Percentiles rank a stretch among this genome's conserved stretches.
phyloP scores from a whole-genome alignment of 2,329 filamentous ascomycete species.

The Kalmusia sp. region DNA sequence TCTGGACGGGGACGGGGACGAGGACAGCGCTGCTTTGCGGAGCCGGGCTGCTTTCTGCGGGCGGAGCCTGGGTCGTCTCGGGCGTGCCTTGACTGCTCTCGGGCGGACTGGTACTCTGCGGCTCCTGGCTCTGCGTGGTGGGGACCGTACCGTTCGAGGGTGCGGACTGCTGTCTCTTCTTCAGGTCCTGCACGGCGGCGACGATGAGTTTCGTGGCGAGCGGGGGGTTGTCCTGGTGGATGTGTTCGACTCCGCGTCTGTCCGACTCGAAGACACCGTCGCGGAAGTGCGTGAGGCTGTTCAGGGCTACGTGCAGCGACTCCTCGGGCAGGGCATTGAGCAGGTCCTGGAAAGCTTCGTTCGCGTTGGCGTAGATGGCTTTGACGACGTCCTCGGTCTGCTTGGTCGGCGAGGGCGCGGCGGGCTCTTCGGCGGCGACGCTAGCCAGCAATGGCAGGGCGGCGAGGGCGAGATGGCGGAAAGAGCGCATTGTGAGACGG shows the following conservation, averaged over 20 bases:
- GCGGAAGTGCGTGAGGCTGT: constrained; percentile 68
- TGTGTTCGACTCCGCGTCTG: constrained; percentile 66
- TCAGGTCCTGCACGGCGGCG: constrained; percentile 63
- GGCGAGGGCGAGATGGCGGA: constrained; percentile 36
- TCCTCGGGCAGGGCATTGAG: constrained; percentile 64
- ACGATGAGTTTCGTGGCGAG: constrained; percentile 69
- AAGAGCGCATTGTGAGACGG: constrained; percentile 37
- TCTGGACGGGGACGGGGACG: constrained; percentile 48
- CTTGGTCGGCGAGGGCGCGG: constrained; percentile 28
- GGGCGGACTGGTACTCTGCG: constrained; percentile 13
- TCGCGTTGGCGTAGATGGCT: constrained; percentile 40
- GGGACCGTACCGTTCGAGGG: constrained; percentile 33
- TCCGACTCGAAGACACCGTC: constrained; percentile 74
- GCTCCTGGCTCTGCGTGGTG: constrained; percentile 5
- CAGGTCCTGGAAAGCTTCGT: constrained; percentile 60
- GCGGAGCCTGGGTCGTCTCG: constrained; percentile 7
- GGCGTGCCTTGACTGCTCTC: constrained; percentile 14
- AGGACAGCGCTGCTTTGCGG: constrained; percentile 32
- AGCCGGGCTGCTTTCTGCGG: constrained; percentile 12
- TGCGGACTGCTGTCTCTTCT: constrained; percentile 52
- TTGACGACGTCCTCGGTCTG: constrained; percentile 17
- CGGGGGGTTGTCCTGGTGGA: constrained; percentile 66
- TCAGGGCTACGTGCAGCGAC: constrained; percentile 71
- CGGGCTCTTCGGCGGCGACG: constrained; percentile 27
- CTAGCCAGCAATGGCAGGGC: constrained; percentile 38